Evolutionary conservation across 805 yeast genomes (phyloP), one percentile per base, ranked within the genome.

Genomic region (Tetrapisispora arboricola): DNA sequence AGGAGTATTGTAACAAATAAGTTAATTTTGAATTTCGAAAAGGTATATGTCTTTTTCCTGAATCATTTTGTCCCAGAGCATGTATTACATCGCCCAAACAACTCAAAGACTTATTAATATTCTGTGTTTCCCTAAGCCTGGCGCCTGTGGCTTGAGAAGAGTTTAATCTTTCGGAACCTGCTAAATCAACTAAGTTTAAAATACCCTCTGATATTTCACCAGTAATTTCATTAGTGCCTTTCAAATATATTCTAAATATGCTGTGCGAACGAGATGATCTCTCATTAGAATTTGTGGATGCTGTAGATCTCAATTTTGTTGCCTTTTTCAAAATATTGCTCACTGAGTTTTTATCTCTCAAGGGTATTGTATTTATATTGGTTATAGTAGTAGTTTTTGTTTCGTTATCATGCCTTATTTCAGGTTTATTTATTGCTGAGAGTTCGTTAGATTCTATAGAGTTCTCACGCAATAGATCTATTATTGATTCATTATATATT

Each of bases 11-110:
- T 44, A 90, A 66, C 12, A 88, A 65, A 55, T 84, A 84, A 0
- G 98, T 90, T 54, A 90, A 72, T 57, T 92, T 92, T 8, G 96
- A 86, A 61, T 92, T 96, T 55, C 98, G 68, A 64, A 86, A 92
- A 0, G 98, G 98, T 16, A 92, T 75, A 58, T 92, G 97, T 35
- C 63, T 58, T n/a, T 47, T 43, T 1, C 46, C 32, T 59, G 62
- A 78, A 75, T 32, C 92, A 21, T 12, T 20, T 16, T 25, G 18
- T 1, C 77, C 76, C 30, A 86, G 66, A 0, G 90, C 77, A 49
- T 73, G 70, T 9, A 90, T 88, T 2, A 90, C 98, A 61, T 87
- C 95, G 2, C 96, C 95, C 15, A 90, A 67, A 41, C 88, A 73
- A 48, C 96, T 84, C 36, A 90, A 68, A 7, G 96, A 86, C 58